These are phyloP conservation scores for Deakozyma indianensis DNA, from an alignment of 805 yeast species.

Conservation along the genomic window DNA sequence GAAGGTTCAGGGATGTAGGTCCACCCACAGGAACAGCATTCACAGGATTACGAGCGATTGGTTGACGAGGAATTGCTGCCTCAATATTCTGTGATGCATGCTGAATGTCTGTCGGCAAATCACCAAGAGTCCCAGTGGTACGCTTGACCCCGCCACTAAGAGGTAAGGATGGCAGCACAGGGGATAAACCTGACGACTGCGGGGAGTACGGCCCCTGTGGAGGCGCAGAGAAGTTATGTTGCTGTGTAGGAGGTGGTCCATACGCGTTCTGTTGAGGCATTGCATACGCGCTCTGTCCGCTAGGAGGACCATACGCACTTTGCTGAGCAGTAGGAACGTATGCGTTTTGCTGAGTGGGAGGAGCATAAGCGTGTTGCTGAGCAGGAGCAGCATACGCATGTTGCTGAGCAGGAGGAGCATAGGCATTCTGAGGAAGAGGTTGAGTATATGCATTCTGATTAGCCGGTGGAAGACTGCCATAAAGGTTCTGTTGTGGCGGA, in stretches of 20 bases:
- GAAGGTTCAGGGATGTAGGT: background rate
- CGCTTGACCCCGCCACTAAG: background rate
- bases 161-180: background rate
- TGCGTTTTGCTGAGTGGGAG: background rate
- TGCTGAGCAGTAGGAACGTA: background rate
- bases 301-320: background rate
- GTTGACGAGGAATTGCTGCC: background rate
- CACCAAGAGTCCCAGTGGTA: slow-evolving; percentile 2
- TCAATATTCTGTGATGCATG: background rate
- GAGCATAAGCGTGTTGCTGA: slow-evolving; percentile 2
- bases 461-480: slow-evolving; percentile 6
- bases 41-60: background rate
- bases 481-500: background rate
- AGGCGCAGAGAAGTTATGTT: background rate
- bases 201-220: background rate
- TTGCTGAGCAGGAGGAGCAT: slow-evolving; percentile 9
- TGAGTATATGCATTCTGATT: background rate
- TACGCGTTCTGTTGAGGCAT: background rate
- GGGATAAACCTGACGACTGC: background rate
- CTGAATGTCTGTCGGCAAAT: slow-evolving; percentile 2
- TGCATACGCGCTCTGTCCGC: background rate
- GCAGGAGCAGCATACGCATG: too few relatives aligned
- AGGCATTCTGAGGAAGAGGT: slow-evolving; percentile 10
- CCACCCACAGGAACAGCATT: slow-evolving; percentile 2
- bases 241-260: background rate